phyloP scores from a whole-genome alignment of 139 green algal genomes.

The Tetradesmus lagerheimii region DNA sequence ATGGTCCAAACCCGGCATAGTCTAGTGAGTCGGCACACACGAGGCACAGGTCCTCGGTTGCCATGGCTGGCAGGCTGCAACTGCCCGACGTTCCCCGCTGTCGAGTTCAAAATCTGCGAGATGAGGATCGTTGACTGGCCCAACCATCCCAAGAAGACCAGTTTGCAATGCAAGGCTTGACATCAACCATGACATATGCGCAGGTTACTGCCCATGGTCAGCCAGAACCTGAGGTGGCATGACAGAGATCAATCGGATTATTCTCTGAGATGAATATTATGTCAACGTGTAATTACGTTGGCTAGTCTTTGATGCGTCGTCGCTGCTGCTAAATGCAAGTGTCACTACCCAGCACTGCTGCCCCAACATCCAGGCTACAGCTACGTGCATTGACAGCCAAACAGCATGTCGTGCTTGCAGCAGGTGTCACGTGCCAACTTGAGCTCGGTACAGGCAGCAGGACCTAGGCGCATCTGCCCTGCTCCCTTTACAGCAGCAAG shows the following conservation, averaged over 20 bases:
- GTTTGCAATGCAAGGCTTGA: not conserved
- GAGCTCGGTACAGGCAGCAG: not conserved
- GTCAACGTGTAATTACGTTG: too few relatives aligned
- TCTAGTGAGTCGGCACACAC: slow-evolving; percentile 92
- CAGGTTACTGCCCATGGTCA: not conserved
- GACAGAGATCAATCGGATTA: not conserved
- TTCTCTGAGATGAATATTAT: too few relatives aligned
- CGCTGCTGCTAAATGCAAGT: not conserved
- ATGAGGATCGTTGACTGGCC: too few relatives aligned
- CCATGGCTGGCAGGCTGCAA: slow-evolving; percentile 32
- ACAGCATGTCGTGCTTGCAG: slow-evolving; percentile 20
- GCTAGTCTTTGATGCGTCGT: not conserved
- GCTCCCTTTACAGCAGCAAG: not conserved
- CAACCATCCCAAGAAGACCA: too few relatives aligned
- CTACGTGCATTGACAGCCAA: not conserved
- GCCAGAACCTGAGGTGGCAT: not conserved
- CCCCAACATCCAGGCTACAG: not conserved
- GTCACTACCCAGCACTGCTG: not conserved
- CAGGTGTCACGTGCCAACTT: not conserved
- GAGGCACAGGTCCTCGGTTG: slow-evolving; percentile 78
- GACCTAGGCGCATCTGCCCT: not conserved
- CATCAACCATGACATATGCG: not conserved
- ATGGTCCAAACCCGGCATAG: slow-evolving; percentile 84
- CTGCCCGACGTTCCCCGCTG: not conserved
- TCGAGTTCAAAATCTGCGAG: not conserved